Percentiles rank a stretch among this genome's conserved stretches.
phyloP scores from a whole-genome alignment of 2,329 filamentous ascomycete species.

The Lasiodiplodia sp. region DNA sequence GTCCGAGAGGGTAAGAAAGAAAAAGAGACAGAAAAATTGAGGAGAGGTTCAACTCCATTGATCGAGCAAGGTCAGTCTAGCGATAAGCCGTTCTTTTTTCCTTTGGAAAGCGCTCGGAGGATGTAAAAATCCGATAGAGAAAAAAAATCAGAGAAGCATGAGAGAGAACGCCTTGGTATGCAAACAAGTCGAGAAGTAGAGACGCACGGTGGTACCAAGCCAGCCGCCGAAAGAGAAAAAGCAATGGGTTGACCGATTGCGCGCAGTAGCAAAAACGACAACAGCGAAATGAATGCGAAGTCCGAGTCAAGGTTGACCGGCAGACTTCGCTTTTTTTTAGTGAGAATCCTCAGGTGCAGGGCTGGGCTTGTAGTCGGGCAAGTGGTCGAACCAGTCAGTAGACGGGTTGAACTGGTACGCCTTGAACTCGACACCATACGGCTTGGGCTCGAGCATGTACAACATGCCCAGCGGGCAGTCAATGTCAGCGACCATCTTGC shows the following conservation, averaged over 20 bases:
- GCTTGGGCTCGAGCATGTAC: slow-evolving; percentile 95
- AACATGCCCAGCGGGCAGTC: slow-evolving; percentile 93
- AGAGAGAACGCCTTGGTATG: slow-evolving; percentile 12
- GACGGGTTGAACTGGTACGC: slow-evolving; percentile 88
- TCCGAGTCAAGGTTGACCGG: background rate
- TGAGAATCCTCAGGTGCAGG: slow-evolving; percentile 8
- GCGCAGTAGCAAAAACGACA: slow-evolving; percentile 26
- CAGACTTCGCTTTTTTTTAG: background rate
- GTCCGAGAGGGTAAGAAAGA: background rate
- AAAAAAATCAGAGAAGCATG: background rate
- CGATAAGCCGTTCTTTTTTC: background rate
- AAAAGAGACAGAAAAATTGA: background rate
- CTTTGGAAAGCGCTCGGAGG: background rate
- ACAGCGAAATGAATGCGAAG: slow-evolving; percentile 9
- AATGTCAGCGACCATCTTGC: slow-evolving; percentile 91
- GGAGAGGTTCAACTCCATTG: background rate
- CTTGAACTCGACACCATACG: slow-evolving; percentile 96
- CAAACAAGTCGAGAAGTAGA: background rate
- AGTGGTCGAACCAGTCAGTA: slow-evolving; percentile 80
- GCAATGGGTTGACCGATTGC: background rate
- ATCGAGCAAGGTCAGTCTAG: slow-evolving; percentile 8
- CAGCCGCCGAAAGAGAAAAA: background rate
- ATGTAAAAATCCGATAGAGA: background rate
- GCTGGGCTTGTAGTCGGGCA: slow-evolving; percentile 79
- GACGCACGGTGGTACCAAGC: background rate